phyloP scores from a whole-genome alignment of 345 rosid genomes.

The Eucalyptus dawsonii region DNA sequence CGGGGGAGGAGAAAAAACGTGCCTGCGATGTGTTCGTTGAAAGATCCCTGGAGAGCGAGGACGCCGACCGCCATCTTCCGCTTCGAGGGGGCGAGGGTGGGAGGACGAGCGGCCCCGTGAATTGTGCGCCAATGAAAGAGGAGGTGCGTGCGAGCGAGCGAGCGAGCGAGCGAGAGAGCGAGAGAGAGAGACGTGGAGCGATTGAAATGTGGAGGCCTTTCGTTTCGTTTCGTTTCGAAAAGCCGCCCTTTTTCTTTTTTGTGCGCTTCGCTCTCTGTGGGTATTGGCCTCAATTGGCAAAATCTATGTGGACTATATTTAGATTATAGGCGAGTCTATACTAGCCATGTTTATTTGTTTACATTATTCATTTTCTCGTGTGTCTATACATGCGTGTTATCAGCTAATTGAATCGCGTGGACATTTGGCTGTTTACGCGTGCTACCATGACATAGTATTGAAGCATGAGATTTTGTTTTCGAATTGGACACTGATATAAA shows the following conservation, averaged over 20 bases:
- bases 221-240: no score
- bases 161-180: neutral
- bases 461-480: neutral
- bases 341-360: neutral
- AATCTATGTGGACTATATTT: neutral
- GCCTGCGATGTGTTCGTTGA: slow-evolving; percentile 94
- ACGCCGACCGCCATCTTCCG: slow-evolving; percentile 77
- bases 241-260: neutral
- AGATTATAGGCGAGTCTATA: neutral
- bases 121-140: neutral
- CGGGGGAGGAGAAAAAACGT: neutral
- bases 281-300: neutral
- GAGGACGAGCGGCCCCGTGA: neutral
- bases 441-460: neutral
- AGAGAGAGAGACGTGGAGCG: neutral
- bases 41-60: slow-evolving; percentile 93
- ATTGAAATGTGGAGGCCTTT: neutral
- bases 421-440: neutral
- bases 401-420: neutral
- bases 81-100: neutral
- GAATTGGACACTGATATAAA: fast-evolving
- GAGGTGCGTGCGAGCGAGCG: neutral
- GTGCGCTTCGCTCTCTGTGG: neutral
- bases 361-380: neutral
- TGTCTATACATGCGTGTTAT: neutral